phyloP scores from a whole-genome alignment of 164 flowering plant species.

The Kalanchoe fedtschenkoi region DNA sequence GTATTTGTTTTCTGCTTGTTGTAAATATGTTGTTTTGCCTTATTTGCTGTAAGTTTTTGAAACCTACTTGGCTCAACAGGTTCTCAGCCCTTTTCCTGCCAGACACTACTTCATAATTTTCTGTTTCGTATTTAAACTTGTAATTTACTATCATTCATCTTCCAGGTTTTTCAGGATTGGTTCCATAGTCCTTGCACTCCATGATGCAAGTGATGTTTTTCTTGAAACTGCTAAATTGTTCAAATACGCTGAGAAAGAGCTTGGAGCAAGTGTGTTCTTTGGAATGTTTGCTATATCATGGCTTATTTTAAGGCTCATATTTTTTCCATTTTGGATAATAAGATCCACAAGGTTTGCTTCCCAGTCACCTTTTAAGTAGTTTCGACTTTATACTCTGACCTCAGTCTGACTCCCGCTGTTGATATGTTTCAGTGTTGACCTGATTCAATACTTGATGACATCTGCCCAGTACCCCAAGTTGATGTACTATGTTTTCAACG shows the following conservation, averaged over 20 bases:
- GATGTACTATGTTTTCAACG: conserved; percentile 67
- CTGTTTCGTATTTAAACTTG: neutral
- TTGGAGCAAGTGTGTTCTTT: conserved; percentile 69
- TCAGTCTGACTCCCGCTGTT: neutral
- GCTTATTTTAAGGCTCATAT: conserved; percentile 62
- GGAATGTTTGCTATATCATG: conserved; percentile 78
- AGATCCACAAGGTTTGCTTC: conserved; percentile 45
- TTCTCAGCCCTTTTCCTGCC: neutral
- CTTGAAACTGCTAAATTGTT: conserved; percentile 83
- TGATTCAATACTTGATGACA: conserved; percentile 27
- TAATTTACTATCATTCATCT: neutral
- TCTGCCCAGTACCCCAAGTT: conserved; percentile 20
- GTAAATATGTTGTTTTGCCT: no score
- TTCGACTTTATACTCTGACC: neutral
- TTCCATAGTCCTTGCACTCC: conserved; percentile 65
- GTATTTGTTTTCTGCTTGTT: no score
- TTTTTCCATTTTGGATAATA: conserved; percentile 84
- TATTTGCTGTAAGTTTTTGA: no score
- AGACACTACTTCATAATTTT: neutral
- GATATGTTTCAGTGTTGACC: conserved; percentile 36
- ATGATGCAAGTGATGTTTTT: conserved; percentile 86
- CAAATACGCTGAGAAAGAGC: conserved; percentile 70
- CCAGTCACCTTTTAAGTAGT: neutral
- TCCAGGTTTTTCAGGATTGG: conserved; percentile 80
- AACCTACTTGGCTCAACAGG: neutral